phyloP scores from a whole-genome alignment of 1,139 yeast species.

The Lodderomyces beijingensis region DNA sequence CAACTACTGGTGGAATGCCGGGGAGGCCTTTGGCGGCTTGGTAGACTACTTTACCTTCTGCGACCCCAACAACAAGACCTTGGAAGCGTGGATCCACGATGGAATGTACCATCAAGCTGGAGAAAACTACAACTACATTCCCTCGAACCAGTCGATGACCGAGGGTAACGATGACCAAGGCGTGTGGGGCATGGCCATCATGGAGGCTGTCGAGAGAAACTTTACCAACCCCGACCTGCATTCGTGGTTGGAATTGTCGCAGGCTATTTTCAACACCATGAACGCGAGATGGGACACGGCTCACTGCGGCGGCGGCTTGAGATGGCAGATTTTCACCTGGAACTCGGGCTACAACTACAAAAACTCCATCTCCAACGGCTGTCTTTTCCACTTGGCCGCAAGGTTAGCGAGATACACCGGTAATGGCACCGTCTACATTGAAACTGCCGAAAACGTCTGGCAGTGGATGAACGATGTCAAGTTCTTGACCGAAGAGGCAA shows the following conservation, averaged over 20 bases:
- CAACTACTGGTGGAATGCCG: slow-evolving; percentile 74
- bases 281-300: slow-evolving; percentile 66
- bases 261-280: slow-evolving; percentile 76
- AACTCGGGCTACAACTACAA: slow-evolving; percentile 76
- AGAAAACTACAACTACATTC: slow-evolving; percentile 48
- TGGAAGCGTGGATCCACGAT: slow-evolving; percentile 33
- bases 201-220: slow-evolving; percentile 61
- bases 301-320: slow-evolving; percentile 69
- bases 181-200: slow-evolving; percentile 60
- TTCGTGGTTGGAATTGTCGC: slow-evolving; percentile 66
- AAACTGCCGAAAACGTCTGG: slow-evolving; percentile 64
- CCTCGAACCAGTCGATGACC: slow-evolving; percentile 54
- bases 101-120: slow-evolving; percentile 54
- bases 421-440: slow-evolving; percentile 49
- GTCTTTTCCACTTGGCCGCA: slow-evolving; percentile 73
- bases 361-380: slow-evolving; percentile 75
- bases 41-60: slow-evolving; percentile 51
- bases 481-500: slow-evolving; percentile 37
- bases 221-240: slow-evolving; percentile 49
- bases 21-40: slow-evolving; percentile 63
- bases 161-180: slow-evolving; percentile 76
- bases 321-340: slow-evolving; percentile 84
- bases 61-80: slow-evolving; percentile 37
- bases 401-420: slow-evolving; percentile 70
- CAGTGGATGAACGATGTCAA: slow-evolving; percentile 60